Conservation (phyloP, 202 grass and related monocot species). For the Thinopyrum obtusiflorum region DNA sequence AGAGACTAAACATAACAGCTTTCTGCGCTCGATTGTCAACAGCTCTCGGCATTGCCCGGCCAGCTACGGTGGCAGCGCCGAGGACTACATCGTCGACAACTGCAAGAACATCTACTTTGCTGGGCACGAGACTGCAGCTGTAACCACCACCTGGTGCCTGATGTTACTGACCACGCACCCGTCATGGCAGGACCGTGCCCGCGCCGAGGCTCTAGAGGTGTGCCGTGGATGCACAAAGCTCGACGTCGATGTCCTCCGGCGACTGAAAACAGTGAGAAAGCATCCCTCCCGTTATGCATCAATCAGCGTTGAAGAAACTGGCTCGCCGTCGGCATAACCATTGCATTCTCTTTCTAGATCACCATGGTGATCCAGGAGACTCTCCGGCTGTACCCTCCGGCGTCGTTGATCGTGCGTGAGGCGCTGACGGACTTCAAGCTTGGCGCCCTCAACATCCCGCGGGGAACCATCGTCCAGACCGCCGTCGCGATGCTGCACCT, state of each 20-base stretch:
- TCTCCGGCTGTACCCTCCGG: conserved; percentile 52
- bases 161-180: conserved; percentile 54
- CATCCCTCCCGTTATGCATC: neutral
- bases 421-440: conserved; percentile 48
- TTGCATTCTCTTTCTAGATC: conserved; percentile 31
- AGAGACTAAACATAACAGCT: neutral
- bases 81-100: conserved; percentile 59
- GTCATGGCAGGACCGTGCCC: conserved; percentile 51
- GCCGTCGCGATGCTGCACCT: conserved; percentile 41
- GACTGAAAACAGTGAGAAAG: conserved; percentile 43
- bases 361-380: conserved; percentile 90
- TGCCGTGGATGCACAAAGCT: neutral
- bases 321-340: neutral
- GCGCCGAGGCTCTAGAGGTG: conserved; percentile 49
- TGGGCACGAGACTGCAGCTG: conserved; percentile 51
- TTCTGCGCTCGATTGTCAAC: conserved; percentile 47
- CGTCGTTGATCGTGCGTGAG: conserved; percentile 37
- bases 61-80: neutral
- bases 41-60: neutral
- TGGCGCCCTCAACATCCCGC: conserved; percentile 30
- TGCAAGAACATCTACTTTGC: conserved; percentile 74
- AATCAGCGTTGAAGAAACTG: neutral
- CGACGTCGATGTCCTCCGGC: conserved; percentile 38
- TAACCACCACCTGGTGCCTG: conserved; percentile 58
- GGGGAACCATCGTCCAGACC: conserved; percentile 47